Percentiles rank a stretch among this genome's conserved stretches.
Conservation (phyloP, 345 rosid genomes). For the Carallia brachiata region DNA sequence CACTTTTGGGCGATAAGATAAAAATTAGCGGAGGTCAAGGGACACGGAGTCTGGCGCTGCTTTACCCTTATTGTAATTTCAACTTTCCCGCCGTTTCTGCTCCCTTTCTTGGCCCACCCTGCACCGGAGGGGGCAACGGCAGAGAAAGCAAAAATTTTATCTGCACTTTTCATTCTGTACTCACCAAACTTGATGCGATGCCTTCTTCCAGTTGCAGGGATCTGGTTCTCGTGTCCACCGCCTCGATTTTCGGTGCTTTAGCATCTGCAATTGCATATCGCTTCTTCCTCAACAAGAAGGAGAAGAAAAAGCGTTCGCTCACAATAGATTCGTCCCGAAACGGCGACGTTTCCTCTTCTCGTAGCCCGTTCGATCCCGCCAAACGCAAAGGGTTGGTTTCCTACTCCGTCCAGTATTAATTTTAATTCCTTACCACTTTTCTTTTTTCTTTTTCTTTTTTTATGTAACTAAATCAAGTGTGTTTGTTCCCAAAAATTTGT, state of each 20-base stretch:
- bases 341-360: slow-evolving; percentile 35
- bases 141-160: neutral
- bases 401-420: neutral
- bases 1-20: too few relatives aligned
- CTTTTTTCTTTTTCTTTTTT: neutral
- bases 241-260: slow-evolving; percentile 62
- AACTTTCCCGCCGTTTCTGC: neutral
- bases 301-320: slow-evolving; percentile 21
- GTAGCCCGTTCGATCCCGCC: slow-evolving; percentile 66
- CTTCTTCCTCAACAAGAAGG: slow-evolving; percentile 44
- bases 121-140: too few relatives aligned
- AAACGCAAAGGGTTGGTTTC: slow-evolving; percentile 72
- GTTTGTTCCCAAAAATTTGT: neutral
- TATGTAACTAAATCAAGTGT: neutral
- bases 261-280: slow-evolving; percentile 59
- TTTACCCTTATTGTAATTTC: neutral
- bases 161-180: neutral
- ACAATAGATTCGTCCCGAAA: slow-evolving; percentile 28
- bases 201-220: slow-evolving; percentile 43
- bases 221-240: slow-evolving; percentile 51
- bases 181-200: slow-evolving; percentile 33
- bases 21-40: too few relatives aligned
- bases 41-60: too few relatives aligned
- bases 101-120: neutral
- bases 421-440: neutral